Evolutionary conservation across 148 eudicot genomes (phyloP), one percentile per base, ranked within the genome.

Genomic region (Agrostemma githago): DNA sequence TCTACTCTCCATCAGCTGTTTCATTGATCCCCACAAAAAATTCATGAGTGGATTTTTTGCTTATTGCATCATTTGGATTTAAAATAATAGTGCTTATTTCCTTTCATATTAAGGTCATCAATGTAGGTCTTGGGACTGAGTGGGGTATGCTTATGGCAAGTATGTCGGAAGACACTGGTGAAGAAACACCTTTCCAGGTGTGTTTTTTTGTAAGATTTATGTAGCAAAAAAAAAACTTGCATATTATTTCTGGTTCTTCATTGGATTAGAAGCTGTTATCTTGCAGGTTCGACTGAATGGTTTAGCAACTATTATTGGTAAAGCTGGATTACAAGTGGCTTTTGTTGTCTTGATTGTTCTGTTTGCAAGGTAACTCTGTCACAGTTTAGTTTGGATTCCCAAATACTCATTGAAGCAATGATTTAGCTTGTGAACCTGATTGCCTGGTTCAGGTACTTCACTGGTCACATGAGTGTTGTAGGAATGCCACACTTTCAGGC

Each of bases 101-200:
- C 14, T 39, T 41, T 82, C 1, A 6, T 67, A 76, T 78, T 56
- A 77, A 95, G 98, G 98, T 95, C 42, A 92, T 89, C 68, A 82
- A 85, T 82, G 98, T 95, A 74, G 98, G 98, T 65, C 81, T 91
- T 63, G 87, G 88, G 78, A 94, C 98, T 57, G 97, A 94, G 77
- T 95, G 98, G 98, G 98, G 98, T 70, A 81, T 95, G 85, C 93
- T 92, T 62, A 95, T 92, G 98, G 96, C 98, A 14, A 95, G 98
- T 85, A 90, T 95, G 65, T 87, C 98, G 61, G 98, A 95, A 86
- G 98, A 95, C 73, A 89, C 86, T 80, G 97, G 98, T 60, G 98
- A 92, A 85, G 98, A 95, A 89, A 95, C 98, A 57, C 98, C 98
- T 46, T 84, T 92, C 78, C 98, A 95, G 96, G 98, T 86, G 77